Base-by-base conservation (phyloP, 2,329 filamentous ascomycete genomes). In the Hysterium pulicare region DNA sequence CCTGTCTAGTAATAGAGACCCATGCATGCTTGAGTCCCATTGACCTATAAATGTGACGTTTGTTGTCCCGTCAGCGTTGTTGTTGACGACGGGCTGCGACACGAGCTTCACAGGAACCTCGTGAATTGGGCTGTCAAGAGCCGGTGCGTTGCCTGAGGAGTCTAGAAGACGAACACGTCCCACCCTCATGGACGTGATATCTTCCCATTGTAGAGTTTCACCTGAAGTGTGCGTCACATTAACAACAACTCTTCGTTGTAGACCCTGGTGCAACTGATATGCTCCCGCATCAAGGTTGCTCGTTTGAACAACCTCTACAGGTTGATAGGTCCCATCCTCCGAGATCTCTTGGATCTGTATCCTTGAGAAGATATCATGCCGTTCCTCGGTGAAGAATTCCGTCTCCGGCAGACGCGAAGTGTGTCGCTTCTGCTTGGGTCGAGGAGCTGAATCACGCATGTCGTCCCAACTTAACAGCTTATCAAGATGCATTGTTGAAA, bases 401-500 rank as follows among this genome's bases (percentile, higher is more conserved):
- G 87, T 86, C 65, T 98, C 93, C 10, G 88, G 84, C 51, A 98
- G 83, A 9, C 93, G 79, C 19, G 86, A 77, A 32, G 74, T 76
- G 42, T 78, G 76, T 15, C 79, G 77, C 48, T 79, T 77, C 38
- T 83, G 74, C 15, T 80, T 78, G 2, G 71, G 70, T 17, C 70
- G 68, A 36, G 76, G 74, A 2, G 76, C 75, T 19, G 78, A 75
- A 66, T 98, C 91, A 45, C 91, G 83, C 84, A 98, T 96, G 58
- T 97, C 93, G 62, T 98, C 93, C 93, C 93, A 98, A 70, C 93
- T 98, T 10, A 96, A 79, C 38, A 98, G 77, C 71, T 95, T 97
- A 67, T 98, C 93, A 17, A 98, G 78, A 69, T 98, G 93, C 84
- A 96, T 96, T 0, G 84, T 74, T 1, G 89, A 93, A 26, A 95